Evolutionary conservation across 2,329 filamentous ascomycete species (phyloP).

Genomic region (Diplocarpon mali): DNA sequence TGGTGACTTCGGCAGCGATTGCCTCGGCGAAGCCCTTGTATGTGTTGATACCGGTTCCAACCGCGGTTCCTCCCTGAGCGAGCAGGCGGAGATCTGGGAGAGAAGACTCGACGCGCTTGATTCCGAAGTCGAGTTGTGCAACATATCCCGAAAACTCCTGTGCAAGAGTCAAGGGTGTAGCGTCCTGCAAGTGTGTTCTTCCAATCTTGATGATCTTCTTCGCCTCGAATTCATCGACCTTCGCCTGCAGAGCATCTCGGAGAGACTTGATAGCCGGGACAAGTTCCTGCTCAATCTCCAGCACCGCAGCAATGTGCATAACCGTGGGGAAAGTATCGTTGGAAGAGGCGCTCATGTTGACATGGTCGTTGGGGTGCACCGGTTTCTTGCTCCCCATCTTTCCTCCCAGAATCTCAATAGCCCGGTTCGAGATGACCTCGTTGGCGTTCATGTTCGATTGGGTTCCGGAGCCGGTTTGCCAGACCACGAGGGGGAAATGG

Average conservation of each 20-base stretch:
- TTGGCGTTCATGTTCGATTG: slow-evolving; percentile 99
- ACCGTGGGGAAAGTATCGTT: slow-evolving; percentile 99
- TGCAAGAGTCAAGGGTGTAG: slow-evolving; percentile 85
- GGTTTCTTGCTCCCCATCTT: slow-evolving; percentile 95
- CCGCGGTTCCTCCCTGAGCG: slow-evolving; percentile 91
- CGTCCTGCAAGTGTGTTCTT: slow-evolving; percentile 93
- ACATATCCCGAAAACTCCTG: slow-evolving; percentile 99
- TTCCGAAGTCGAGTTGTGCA: slow-evolving; percentile 82
- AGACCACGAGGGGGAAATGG: slow-evolving; percentile 97
- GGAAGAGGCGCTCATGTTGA: slow-evolving; percentile 97
- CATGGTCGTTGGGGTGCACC: slow-evolving; percentile 98
- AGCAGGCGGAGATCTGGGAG: slow-evolving; percentile 78
- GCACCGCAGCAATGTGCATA: slow-evolving; percentile 97
- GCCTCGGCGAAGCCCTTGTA: slow-evolving; percentile 92
- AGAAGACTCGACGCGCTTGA: slow-evolving; percentile 72
- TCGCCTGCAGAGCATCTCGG: slow-evolving; percentile 72
- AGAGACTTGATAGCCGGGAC: slow-evolving; percentile 75
- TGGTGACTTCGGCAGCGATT: slow-evolving; percentile 81
- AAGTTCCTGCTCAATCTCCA: slow-evolving; percentile 80
- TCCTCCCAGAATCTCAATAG: slow-evolving; percentile 94
- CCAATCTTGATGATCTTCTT: slow-evolving; percentile 97
- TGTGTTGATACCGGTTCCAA: slow-evolving; percentile 96
- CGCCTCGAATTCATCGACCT: slow-evolving; percentile 75
- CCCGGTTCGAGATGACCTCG: slow-evolving; percentile 98
- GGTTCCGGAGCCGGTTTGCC: slow-evolving; percentile 97